These are phyloP conservation scores for Lentinula detonsa DNA, from an alignment of 768 basidiomycete species.

Conservation along the genomic window DNA sequence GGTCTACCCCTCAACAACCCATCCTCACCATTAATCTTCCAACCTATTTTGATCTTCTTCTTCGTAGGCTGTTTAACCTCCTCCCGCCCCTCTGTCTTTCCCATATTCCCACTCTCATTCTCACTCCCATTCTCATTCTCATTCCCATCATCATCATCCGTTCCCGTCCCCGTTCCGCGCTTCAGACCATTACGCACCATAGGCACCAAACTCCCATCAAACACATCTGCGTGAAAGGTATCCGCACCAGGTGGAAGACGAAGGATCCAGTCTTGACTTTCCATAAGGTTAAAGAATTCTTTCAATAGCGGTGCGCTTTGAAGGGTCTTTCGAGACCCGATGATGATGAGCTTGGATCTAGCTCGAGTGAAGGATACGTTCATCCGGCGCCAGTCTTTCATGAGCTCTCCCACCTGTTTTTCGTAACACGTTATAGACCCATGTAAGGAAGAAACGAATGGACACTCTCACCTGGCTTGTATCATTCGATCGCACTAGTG, in stretches of 20 bases:
- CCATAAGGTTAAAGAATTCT: conserved; percentile 77
- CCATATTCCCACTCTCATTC: too few species aligned
- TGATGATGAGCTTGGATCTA: conserved; percentile 80
- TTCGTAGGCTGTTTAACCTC: too few species aligned
- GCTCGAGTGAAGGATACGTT: conserved; percentile 97
- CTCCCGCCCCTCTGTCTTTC: too few species aligned
- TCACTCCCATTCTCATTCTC: too few species aligned
- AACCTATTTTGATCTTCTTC: too few species aligned
- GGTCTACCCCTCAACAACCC: conserved; percentile 52
- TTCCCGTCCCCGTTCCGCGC: not conserved
- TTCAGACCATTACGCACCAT: not conserved
- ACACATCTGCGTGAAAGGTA: conserved; percentile 33
- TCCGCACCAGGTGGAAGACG: conserved; percentile 51
- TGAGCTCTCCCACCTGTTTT: conserved; percentile 77
- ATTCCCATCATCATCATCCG: not conserved
- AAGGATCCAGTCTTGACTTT: conserved; percentile 66
- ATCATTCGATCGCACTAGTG: conserved; percentile 87
- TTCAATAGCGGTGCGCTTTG: conserved; percentile 50
- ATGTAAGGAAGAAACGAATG: not conserved
- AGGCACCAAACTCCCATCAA: not conserved
- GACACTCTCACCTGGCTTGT: conserved; percentile 50
- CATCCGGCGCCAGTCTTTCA: conserved; percentile 94
- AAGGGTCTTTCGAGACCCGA: conserved; percentile 84
- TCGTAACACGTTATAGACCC: not conserved
- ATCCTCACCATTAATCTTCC: conserved; percentile 14